These are phyloP conservation scores for Cornus florida DNA, from an alignment of 148 eudicot genomes.

Conservation along the genomic window DNA sequence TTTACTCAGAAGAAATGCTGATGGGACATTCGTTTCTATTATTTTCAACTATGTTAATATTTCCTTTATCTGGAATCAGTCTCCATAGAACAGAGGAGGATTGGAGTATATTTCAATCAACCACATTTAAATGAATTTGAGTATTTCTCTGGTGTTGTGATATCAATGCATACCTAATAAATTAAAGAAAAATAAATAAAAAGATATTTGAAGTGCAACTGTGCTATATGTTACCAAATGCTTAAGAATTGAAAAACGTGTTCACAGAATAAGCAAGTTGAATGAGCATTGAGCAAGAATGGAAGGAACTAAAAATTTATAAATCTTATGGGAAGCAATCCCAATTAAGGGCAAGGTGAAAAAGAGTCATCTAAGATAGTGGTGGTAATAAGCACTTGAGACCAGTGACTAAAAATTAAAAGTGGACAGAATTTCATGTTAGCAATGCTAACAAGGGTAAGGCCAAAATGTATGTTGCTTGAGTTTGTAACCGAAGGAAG, in stretches of 20 bases:
- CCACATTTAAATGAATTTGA: background rate
- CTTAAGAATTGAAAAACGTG: background rate
- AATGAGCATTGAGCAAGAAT: background rate
- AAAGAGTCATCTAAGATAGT: background rate
- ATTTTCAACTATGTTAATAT: too few relatives aligned
- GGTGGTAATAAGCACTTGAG: background rate
- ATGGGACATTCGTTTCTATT: too few relatives aligned
- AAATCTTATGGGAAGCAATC: background rate
- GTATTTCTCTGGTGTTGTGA: background rate
- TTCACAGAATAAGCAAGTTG: background rate
- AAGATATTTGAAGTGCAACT: background rate
- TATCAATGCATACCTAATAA: background rate
- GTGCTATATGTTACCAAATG: background rate
- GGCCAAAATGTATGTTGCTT: background rate
- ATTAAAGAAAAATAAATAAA: background rate
- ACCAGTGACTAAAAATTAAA: background rate
- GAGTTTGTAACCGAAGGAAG: background rate
- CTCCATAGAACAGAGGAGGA: background rate
- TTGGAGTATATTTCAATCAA: background rate
- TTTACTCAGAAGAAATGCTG: too few relatives aligned
- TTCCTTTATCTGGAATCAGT: background rate
- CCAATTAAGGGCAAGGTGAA: background rate
- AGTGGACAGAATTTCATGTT: background rate
- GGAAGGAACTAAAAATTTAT: background rate
- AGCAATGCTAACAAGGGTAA: background rate